Percentiles rank a stretch among this genome's conserved stretches.
phyloP scores from a whole-genome alignment of 1,139 yeast species.

The Taphrina flavorubra region DNA sequence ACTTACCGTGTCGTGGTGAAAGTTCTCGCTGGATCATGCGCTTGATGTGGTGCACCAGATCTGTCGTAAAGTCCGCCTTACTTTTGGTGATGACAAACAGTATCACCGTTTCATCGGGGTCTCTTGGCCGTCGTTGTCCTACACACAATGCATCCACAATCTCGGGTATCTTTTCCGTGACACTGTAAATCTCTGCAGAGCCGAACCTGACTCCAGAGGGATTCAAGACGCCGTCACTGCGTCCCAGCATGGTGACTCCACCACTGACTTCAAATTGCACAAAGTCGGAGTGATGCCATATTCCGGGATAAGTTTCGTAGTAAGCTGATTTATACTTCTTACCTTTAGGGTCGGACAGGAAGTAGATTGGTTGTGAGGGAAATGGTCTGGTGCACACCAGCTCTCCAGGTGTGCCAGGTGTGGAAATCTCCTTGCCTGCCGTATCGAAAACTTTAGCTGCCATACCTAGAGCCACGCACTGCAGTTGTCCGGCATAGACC shows the following conservation, averaged over 20 bases:
- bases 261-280: slow-evolving; percentile 45
- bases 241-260: slow-evolving; percentile 46
- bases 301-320: slow-evolving; percentile 45
- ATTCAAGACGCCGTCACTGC: slow-evolving; percentile 47
- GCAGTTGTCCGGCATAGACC: slow-evolving; percentile 47
- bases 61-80: slow-evolving; percentile 37
- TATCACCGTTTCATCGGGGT: slow-evolving; percentile 46
- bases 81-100: slow-evolving; percentile 45
- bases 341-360: slow-evolving; percentile 45
- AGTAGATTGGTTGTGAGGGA: slow-evolving; percentile 48
- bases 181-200: slow-evolving; percentile 47
- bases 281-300: slow-evolving; percentile 48
- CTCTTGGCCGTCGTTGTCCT: slow-evolving; percentile 46
- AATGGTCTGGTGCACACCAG: slow-evolving; percentile 46
- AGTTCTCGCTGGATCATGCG: slow-evolving; percentile 44
- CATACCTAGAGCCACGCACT: slow-evolving; percentile 47
- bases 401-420: slow-evolving; percentile 45
- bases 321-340: slow-evolving; percentile 45
- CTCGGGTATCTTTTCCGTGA: slow-evolving; percentile 44
- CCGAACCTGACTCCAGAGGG: slow-evolving; percentile 48
- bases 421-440: slow-evolving; percentile 42
- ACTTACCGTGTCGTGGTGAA: slow-evolving; percentile 46
- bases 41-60: slow-evolving; percentile 42
- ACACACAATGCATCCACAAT: slow-evolving; percentile 47
- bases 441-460: slow-evolving; percentile 46